Percentiles rank a stretch among this genome's conserved stretches.
phyloP scores from a whole-genome alignment of 352 stramenopile species.

The Pythium coloratum region DNA sequence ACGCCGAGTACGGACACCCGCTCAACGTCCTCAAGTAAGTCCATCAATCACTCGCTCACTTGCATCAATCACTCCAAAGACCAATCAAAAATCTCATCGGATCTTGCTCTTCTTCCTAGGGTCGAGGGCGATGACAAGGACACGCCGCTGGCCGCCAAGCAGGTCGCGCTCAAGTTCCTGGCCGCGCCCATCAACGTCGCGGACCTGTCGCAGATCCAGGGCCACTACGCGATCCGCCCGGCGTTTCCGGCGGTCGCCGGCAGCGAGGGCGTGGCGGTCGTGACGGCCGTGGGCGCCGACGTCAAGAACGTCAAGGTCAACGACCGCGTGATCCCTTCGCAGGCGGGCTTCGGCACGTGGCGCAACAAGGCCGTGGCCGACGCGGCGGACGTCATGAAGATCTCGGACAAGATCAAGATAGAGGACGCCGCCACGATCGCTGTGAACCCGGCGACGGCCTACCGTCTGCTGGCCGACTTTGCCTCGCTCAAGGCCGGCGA shows the following conservation, averaged over 20 bases:
- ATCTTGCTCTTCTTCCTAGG: conserved; percentile 26
- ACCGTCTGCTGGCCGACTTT: conserved; percentile 88
- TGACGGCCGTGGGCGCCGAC: conserved; percentile 77
- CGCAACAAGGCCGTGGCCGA: conserved; percentile 67
- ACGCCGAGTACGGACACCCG: conserved; percentile 72
- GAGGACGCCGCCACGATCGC: conserved; percentile 82
- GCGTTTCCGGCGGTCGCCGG: conserved; percentile 78
- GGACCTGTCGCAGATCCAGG: conserved; percentile 88
- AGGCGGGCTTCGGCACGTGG: conserved; percentile 76
- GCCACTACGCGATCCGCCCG: conserved; percentile 77
- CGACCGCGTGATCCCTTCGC: conserved; percentile 81
- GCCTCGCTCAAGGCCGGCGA: conserved; percentile 72
- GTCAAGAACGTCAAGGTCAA: conserved; percentile 86
- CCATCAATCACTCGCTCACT: too few relatives aligned
- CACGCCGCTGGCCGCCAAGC: conserved; percentile 39
- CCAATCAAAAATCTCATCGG: too few relatives aligned
- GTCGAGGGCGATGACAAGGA: conserved; percentile 69
- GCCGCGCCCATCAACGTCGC: conserved; percentile 88
- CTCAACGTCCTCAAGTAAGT: conserved; percentile 59
- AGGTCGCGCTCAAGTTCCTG: conserved; percentile 89
- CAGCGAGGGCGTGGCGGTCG: conserved; percentile 85
- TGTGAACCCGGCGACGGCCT: conserved; percentile 85
- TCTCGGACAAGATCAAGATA: conserved; percentile 83
- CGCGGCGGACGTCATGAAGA: conserved; percentile 64
- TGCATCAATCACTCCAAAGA: too few relatives aligned